Evolutionary conservation across 2,329 filamentous ascomycete species (phyloP).

Genomic region (Botrytis pseudocinerea): DNA sequence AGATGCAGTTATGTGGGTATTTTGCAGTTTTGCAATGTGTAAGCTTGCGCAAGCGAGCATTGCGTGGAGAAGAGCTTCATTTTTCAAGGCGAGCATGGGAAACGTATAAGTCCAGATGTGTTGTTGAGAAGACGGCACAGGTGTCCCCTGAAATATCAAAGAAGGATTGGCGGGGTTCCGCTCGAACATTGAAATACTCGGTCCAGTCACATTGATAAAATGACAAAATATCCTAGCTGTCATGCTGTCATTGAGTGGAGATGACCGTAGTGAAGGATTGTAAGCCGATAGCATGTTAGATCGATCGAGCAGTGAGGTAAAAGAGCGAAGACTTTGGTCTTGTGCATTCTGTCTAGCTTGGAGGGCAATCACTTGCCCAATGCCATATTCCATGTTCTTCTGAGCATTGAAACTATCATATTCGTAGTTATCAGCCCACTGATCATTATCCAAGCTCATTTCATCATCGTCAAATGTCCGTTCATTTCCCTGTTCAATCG

Average conservation of each 20-base stretch:
- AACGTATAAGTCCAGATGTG: constrained; percentile 74
- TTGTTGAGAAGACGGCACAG: constrained; percentile 63
- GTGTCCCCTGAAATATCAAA: constrained; percentile 61
- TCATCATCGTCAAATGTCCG: constrained; percentile 42
- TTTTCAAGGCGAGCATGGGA: constrained; percentile 77
- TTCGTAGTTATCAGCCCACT: constrained; percentile 45
- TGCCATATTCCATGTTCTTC: constrained; percentile 6
- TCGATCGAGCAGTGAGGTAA: constrained; percentile 46
- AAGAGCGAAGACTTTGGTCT: constrained; percentile 46
- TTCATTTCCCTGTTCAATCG: neutral
- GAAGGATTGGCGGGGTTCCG: constrained; percentile 74
- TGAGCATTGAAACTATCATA: constrained; percentile 41
- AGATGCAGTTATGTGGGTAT: constrained; percentile 72
- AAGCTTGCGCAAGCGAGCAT: constrained; percentile 85
- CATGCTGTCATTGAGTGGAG: constrained; percentile 76
- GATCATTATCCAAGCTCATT: constrained; percentile 21
- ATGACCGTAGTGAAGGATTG: constrained; percentile 61
- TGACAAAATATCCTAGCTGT: constrained; percentile 86
- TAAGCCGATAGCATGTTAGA: constrained; percentile 63
- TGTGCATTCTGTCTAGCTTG: constrained; percentile 37
- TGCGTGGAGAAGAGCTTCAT: constrained; percentile 86
- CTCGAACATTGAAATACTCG: constrained; percentile 84
- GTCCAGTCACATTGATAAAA: constrained; percentile 86
- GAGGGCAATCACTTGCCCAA: constrained; percentile 32
- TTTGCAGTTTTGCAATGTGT: constrained; percentile 82